These are phyloP conservation scores for Aspergillus leporis DNA, from an alignment of 495 filamentous ascomycete genomes.

Conservation along the genomic window DNA sequence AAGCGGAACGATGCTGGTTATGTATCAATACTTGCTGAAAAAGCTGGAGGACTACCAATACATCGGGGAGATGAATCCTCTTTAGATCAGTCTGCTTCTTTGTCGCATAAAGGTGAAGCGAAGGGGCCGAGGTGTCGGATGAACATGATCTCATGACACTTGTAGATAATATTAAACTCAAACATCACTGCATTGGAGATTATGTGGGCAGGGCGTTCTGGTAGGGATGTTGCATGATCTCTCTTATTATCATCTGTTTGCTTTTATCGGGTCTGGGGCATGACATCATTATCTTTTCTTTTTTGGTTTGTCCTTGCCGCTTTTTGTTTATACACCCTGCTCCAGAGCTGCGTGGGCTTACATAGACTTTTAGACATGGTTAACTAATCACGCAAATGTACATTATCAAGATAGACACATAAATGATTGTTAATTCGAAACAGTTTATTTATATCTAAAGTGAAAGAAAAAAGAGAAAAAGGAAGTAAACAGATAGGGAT, in stretches of 20 bases:
- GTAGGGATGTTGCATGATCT: slow-evolving; percentile 19
- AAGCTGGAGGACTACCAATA: slow-evolving; percentile 60
- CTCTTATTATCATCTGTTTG: slow-evolving; percentile 6
- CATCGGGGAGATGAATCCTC: slow-evolving; percentile 25
- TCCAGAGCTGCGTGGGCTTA: slow-evolving; percentile 13
- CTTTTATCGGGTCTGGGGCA: slow-evolving; percentile 7
- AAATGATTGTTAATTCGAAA: background rate
- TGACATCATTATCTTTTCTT: slow-evolving; percentile 8
- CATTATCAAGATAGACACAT: slow-evolving; percentile 1
- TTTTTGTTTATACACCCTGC: slow-evolving; percentile 5
- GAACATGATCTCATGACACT: slow-evolving; percentile 1
- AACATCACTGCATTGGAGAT: slow-evolving; percentile 14
- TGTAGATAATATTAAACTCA: slow-evolving; percentile 9
- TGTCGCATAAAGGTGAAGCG: background rate
- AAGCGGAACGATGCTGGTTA: slow-evolving; percentile 92
- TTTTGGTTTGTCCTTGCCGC: background rate
- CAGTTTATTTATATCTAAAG: background rate
- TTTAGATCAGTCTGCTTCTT: slow-evolving; percentile 20
- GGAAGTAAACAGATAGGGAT: background rate
- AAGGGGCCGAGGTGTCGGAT: background rate
- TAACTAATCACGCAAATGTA: slow-evolving; percentile 7
- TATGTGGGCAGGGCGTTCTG: slow-evolving; percentile 35
- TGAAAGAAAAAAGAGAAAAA: slow-evolving; percentile 1
- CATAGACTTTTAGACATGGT: slow-evolving; percentile 20
- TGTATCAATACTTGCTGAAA: slow-evolving; percentile 87